Conservation (phyloP, 2,329 filamentous ascomycete species). For the Phialophora expanda region DNA sequence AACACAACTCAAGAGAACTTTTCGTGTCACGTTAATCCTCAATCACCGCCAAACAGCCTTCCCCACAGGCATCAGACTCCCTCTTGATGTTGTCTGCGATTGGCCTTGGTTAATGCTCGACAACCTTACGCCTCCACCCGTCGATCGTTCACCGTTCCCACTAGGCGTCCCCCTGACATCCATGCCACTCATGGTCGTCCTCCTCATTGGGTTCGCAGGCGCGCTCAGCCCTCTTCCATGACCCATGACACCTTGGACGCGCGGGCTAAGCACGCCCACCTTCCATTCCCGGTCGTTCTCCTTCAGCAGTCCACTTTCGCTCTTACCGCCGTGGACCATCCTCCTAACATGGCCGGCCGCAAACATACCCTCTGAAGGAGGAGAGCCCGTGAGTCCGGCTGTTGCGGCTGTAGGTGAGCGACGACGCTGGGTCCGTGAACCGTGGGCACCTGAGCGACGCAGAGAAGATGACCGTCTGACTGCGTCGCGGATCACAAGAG, state of each 20-base stretch:
- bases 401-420: conserved; percentile 60
- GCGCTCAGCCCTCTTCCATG: conserved; percentile 43
- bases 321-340: conserved; percentile 62
- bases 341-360: conserved; percentile 69
- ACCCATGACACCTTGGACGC: conserved; percentile 42
- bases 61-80: conserved; percentile 36
- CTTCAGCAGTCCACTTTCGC: conserved; percentile 49
- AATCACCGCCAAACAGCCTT: conserved; percentile 39
- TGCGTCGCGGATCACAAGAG: conserved; percentile 60
- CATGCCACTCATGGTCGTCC: conserved; percentile 37
- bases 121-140: conserved; percentile 19
- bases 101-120: conserved; percentile 22
- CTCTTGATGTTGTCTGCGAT: conserved; percentile 23
- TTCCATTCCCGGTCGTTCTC: conserved; percentile 56
- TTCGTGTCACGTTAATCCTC: not conserved
- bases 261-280: conserved; percentile 65
- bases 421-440: conserved; percentile 48
- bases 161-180: conserved; percentile 27
- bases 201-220: conserved; percentile 56
- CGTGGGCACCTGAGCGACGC: conserved; percentile 48
- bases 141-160: conserved; percentile 20
- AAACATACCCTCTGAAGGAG: conserved; percentile 65
- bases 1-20: not conserved
- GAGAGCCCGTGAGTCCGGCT: conserved; percentile 50
- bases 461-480: conserved; percentile 61